Conservation (phyloP, 768 basidiomycete genomes). For the Postia placenta region DNA sequence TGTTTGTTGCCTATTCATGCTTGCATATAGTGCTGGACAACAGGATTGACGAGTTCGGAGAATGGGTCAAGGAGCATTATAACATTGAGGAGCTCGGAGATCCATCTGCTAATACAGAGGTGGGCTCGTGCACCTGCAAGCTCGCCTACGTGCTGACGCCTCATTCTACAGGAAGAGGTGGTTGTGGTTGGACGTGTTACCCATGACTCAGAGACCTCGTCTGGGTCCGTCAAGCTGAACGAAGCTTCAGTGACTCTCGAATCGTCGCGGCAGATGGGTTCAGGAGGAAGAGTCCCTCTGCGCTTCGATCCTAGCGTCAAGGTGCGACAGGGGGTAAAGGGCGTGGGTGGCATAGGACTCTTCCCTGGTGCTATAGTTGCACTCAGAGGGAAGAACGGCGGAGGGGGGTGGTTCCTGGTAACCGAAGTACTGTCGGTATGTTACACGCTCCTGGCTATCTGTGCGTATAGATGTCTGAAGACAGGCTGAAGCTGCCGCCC, state of each 20-base stretch:
- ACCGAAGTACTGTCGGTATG: slow-evolving; percentile 74
- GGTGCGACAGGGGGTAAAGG: slow-evolving; percentile 57
- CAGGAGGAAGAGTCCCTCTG: slow-evolving; percentile 62
- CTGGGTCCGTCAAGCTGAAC: slow-evolving; percentile 56
- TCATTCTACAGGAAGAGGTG: slow-evolving; percentile 24
- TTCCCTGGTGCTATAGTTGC: slow-evolving; percentile 90
- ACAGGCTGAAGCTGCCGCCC: slow-evolving; percentile 27
- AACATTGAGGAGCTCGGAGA: slow-evolving; percentile 72
- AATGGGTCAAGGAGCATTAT: slow-evolving; percentile 67
- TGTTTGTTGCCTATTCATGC: neutral
- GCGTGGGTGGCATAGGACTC: slow-evolving; percentile 61
- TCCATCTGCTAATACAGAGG: slow-evolving; percentile 54
- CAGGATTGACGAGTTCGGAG: slow-evolving; percentile 81
- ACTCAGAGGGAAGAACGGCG: slow-evolving; percentile 84
- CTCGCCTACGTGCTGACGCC: neutral
- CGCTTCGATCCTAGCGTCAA: slow-evolving; percentile 62
- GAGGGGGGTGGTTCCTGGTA: slow-evolving; percentile 81
- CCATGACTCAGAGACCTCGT: slow-evolving; percentile 54
- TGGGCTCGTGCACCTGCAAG: slow-evolving; percentile 19
- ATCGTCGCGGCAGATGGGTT: slow-evolving; percentile 72
- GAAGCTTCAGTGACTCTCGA: slow-evolving; percentile 77
- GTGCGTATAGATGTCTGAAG: neutral
- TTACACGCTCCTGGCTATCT: too few relatives aligned
- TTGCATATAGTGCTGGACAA: slow-evolving; percentile 64
- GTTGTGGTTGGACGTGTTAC: slow-evolving; percentile 24